Evolutionary conservation across 169 alveolate species (phyloP).

Genomic region (Babesia caballi): DNA sequence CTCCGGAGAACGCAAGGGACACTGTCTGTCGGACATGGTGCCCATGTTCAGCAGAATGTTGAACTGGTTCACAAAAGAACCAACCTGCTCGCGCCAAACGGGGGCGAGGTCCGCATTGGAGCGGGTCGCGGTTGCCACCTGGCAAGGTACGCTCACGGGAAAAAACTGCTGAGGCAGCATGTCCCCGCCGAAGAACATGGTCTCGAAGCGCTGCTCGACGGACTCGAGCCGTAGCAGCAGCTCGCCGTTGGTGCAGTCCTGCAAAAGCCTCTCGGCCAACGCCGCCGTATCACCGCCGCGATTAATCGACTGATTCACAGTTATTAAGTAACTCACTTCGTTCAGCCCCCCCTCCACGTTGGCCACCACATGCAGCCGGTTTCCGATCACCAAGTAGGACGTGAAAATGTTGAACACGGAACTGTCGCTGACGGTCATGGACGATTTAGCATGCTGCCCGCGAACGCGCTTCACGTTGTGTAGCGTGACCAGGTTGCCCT

Average conservation of each 20-base stretch:
- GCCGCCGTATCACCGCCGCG: not conserved
- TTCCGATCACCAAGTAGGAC: constrained; percentile 12
- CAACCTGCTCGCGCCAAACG: constrained; percentile 6
- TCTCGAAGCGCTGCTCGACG: constrained; percentile 48
- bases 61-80: constrained; percentile 1
- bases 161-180: constrained; percentile 33
- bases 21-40: not conserved
- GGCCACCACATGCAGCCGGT: constrained; percentile 38
- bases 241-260: constrained; percentile 26
- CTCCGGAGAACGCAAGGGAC: not conserved
- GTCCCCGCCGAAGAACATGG: constrained; percentile 59
- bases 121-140: not conserved
- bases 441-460: no score
- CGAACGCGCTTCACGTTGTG: constrained; percentile 3
- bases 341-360: constrained; percentile 25
- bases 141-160: constrained; percentile 48
- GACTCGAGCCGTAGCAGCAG: constrained; percentile 23
- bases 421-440: constrained; percentile 22
- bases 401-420: constrained; percentile 25
- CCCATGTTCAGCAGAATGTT: constrained; percentile 38
- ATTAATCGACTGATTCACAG: constrained; percentile 3
- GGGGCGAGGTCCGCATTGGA: not conserved
- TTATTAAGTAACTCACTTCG: constrained; percentile 26
- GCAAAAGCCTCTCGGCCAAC: not conserved
- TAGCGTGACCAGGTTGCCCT: constrained; percentile 35